Conservation (phyloP, 2,329 filamentous ascomycete genomes). For the Moelleriella libera region DNA sequence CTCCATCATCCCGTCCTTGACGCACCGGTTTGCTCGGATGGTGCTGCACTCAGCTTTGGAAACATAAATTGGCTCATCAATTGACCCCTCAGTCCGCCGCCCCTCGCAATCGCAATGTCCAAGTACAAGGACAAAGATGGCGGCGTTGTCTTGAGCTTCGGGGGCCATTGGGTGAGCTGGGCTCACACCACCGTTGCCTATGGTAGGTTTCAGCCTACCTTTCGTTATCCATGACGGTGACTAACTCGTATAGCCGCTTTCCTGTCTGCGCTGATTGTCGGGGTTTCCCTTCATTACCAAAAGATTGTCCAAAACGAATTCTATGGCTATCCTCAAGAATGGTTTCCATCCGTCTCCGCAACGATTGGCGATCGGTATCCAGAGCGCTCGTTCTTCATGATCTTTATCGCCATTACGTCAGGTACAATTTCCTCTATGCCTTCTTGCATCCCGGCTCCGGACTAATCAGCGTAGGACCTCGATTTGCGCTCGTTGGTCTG, state of each 20-base stretch:
- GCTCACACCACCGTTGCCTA: slow-evolving; percentile 76
- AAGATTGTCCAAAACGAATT: slow-evolving; percentile 98
- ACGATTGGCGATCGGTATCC: slow-evolving; percentile 97
- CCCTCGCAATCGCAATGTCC: slow-evolving; percentile 15
- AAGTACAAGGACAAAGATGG: slow-evolving; percentile 53
- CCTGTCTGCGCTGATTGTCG: slow-evolving; percentile 70
- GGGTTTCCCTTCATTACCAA: slow-evolving; percentile 71
- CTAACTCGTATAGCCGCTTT: slow-evolving; percentile 50
- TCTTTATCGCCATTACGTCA: slow-evolving; percentile 94
- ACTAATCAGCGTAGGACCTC: slow-evolving; percentile 46
- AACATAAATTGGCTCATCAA: slow-evolving; percentile 4
- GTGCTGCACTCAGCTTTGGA: slow-evolving; percentile 8
- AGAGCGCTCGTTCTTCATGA: slow-evolving; percentile 89
- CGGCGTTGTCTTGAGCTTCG: slow-evolving; percentile 50
- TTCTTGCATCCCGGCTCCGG: background rate
- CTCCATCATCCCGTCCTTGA: background rate
- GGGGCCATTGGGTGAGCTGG: slow-evolving; percentile 84
- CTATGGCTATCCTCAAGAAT: slow-evolving; percentile 87
- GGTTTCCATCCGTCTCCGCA: slow-evolving; percentile 91
- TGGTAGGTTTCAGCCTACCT: slow-evolving; percentile 29
- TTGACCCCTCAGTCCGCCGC: slow-evolving; percentile 5
- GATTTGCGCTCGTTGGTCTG: slow-evolving; percentile 78
- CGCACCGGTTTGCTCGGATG: slow-evolving; percentile 17
- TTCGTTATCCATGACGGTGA: background rate
- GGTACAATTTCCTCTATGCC: slow-evolving; percentile 30